Conservation (phyloP, 495 filamentous ascomycete species). For the Staphylotrichum longicolle region DNA sequence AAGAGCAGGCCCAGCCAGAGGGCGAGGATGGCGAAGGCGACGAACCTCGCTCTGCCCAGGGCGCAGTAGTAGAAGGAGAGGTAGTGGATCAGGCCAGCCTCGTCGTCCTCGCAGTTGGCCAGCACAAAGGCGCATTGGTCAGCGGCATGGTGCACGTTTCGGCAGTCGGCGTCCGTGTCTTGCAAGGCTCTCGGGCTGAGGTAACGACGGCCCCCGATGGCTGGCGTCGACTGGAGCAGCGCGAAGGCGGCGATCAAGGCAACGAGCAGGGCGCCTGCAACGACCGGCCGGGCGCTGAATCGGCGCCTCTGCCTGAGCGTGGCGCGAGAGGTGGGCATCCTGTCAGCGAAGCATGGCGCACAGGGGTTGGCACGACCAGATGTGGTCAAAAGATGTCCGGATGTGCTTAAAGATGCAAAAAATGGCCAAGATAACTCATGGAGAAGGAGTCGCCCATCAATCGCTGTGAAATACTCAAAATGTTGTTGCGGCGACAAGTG, state of each 20-base stretch:
- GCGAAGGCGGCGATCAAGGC: constrained; percentile 38
- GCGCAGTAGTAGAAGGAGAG: constrained; percentile 89
- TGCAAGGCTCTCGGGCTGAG: constrained; percentile 17
- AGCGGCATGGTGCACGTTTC: constrained; percentile 67
- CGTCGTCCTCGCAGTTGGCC: constrained; percentile 80
- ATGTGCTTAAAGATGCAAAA: no score
- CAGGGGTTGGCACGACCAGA: not conserved
- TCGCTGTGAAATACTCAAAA: not conserved
- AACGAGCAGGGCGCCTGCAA: constrained; percentile 38
- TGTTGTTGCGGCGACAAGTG: not conserved
- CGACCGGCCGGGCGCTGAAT: constrained; percentile 41
- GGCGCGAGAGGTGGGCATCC: constrained; percentile 24
- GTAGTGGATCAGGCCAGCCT: constrained; percentile 87
- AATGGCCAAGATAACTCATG: no score
- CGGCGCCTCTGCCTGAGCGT: constrained; percentile 15
- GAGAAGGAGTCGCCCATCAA: no score
- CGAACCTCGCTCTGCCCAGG: constrained; percentile 62
- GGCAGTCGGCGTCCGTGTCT: constrained; percentile 58
- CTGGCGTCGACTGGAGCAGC: constrained; percentile 14
- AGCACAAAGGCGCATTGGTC: constrained; percentile 87
- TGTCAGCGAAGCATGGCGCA: constrained; percentile 20
- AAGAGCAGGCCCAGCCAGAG: constrained; percentile 90
- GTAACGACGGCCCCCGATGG: not conserved
- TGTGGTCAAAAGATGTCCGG: no score
- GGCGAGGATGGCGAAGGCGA: constrained; percentile 75